Evolutionary conservation across 164 flowering plant genomes (phyloP).

Genomic region (Tetracentron sinense): DNA sequence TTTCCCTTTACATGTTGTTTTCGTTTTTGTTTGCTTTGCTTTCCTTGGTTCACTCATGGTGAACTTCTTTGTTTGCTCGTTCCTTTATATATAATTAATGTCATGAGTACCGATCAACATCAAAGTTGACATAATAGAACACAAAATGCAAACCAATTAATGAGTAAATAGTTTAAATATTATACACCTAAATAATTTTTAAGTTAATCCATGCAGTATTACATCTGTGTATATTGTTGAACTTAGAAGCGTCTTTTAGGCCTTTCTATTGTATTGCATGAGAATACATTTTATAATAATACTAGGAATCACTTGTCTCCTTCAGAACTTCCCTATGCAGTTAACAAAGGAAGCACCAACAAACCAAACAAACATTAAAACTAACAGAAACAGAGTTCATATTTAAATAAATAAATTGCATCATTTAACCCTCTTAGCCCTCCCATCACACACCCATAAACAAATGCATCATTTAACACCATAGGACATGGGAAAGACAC

Average conservation of each 20-base stretch:
- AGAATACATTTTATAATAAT: background rate
- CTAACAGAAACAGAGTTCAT: background rate
- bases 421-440: no score
- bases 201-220: background rate
- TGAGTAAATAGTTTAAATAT: no score
- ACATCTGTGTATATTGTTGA: background rate
- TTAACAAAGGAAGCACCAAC: background rate
- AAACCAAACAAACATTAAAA: background rate
- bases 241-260: background rate
- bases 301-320: background rate
- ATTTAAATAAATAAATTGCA: background rate
- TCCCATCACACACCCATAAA: no score
- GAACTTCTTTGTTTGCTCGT: no score
- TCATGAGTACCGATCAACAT: no score
- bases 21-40: no score
- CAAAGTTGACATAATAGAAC: no score
- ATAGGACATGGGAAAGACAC: background rate
- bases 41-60: no score
- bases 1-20: no score
- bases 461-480: background rate
- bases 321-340: background rate
- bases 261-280: background rate
- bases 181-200: no score
- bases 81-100: no score
- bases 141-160: no score